phyloP scores from a whole-genome alignment of 495 filamentous ascomycete genomes.

The Neurospora sp. region DNA sequence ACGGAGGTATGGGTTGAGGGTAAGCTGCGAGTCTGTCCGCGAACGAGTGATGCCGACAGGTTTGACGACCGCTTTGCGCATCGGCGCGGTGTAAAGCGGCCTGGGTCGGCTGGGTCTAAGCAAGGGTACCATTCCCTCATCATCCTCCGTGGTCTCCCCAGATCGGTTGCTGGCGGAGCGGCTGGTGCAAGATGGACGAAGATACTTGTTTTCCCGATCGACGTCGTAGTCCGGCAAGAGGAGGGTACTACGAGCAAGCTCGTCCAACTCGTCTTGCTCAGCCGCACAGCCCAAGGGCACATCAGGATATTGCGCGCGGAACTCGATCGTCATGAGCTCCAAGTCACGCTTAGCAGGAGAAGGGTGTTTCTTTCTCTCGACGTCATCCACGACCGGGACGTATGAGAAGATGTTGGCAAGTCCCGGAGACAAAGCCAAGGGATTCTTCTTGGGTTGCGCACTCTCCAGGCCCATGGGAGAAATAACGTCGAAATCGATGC shows the following conservation, averaged over 20 bases:
- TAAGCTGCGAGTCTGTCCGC: background rate
- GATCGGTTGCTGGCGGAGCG: background rate
- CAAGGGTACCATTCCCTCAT: background rate
- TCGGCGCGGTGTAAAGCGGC: background rate
- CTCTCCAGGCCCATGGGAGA: background rate
- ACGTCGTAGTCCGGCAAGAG: background rate
- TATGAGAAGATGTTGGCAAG: background rate
- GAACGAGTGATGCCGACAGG: slow-evolving; percentile 1
- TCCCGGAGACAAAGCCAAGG: background rate
- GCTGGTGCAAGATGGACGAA: background rate
- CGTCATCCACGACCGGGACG: slow-evolving; percentile 1
- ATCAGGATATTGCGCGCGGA: background rate
- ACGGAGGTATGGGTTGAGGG: background rate
- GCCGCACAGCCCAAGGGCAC: background rate
- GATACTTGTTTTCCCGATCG: background rate
- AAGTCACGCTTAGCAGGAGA: slow-evolving; percentile 4
- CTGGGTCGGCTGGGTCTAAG: background rate
- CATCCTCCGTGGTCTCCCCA: background rate
- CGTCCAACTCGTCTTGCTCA: background rate
- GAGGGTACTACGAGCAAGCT: slow-evolving; percentile 3
- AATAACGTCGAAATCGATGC: background rate
- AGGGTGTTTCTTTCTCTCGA: slow-evolving; percentile 5
- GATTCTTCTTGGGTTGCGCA: background rate
- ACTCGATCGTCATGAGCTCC: background rate
- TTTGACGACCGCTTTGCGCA: background rate